Evolutionary conservation across 768 basidiomycete species (phyloP), one percentile per base, ranked within the genome.

Genomic region (Saitozyma podzolica): DNA sequence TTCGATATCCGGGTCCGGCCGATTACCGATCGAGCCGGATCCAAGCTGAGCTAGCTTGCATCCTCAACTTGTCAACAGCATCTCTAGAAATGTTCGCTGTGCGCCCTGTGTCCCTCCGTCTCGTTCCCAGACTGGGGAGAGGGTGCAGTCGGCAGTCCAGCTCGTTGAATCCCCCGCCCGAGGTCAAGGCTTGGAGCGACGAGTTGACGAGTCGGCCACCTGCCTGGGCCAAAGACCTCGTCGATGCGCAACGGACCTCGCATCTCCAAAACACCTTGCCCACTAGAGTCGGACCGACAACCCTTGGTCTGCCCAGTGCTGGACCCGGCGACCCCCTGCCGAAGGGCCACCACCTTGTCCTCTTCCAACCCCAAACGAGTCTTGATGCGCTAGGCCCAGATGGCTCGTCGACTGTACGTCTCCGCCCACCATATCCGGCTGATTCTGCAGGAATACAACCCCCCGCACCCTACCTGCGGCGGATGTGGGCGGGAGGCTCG

Each of bases 401-500:
- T 65, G 76, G 76, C 11, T 66, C 70, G 0, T 69, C 69, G 5
- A 72, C 67, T 1, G 73, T 77, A 43, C 59, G 73, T 67, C 54
- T 2, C 29, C 48, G 7, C 4, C 8, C 13, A n/a, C 14, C 37
- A 39, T 20, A 14, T 47, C 42, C 19, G 20, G 8, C 61, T 65
- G 39, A 49, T 54, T 13, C n/a, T 5, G 16, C 40, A 77, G 74
- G 74, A 73, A 49, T 75, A 69, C 61, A 77, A 74, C 43, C 66
- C 76, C 76, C 76, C 7, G 29, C 40, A 8, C 72, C 73, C 8
- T 75, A 72, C 51, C 55, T 59, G 2, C 64, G 72, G 8, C 60
- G 76, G 19, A 77, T 77, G 76, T 77, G 76, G 73, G 76, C 76
- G 0, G 69, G 69, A 6, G 76, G 73, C 6, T 64, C 65, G 7